Evolutionary conservation across 176 grass and related monocot genomes (phyloP), one percentile per base, ranked within the genome.

Genomic region (Aegilops bicornis): DNA sequence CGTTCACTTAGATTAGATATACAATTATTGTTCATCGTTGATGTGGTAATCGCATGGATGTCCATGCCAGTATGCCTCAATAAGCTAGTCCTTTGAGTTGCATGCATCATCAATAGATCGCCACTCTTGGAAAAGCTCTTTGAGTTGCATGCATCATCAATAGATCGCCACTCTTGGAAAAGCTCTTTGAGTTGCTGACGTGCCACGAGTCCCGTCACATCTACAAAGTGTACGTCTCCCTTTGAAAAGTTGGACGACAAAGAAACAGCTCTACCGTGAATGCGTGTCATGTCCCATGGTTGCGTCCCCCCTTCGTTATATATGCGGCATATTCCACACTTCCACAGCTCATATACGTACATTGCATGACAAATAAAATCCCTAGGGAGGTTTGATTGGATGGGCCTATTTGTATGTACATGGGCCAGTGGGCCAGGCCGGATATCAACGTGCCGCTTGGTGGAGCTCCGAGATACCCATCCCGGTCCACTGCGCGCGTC

Each of bases 401-500:
- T 25, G 65, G 80, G 80, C 20, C 22, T 25, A 19, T 22, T 37
- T 71, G 17, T n/a, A 4, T 14, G 16, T 54, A 59, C 54, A 82
- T 54, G 64, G 80, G 80, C 80, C 64, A n/a, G 43, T 82, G 42
- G 80, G 64, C 64, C 43, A 31, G 79, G 19, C 45, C n/a, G 22
- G 39, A 32, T n/a, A 45, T 24, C 20, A 30, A 12, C 36, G 23
- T 66, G n/a, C 11, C 37, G 61, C 23, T 11, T 39, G n/a, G 59
- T n/a, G 27, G 27, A 43, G 36, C 78, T 64, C 35, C 50, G 16
- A 0, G 10, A 11, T 42, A 25, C 13, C 12, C 36, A 10, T 56
- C 7, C 76, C 59, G 23, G 82, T 80, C 69, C 54, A 20, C 20
- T 39, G 9, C 33, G 45, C 10, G 17, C 88, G 88, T 90, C 79